Evolutionary conservation across 2,329 filamentous ascomycete species (phyloP), one percentile per base, ranked within the genome.

Genomic region (Colletotrichum sp.): DNA sequence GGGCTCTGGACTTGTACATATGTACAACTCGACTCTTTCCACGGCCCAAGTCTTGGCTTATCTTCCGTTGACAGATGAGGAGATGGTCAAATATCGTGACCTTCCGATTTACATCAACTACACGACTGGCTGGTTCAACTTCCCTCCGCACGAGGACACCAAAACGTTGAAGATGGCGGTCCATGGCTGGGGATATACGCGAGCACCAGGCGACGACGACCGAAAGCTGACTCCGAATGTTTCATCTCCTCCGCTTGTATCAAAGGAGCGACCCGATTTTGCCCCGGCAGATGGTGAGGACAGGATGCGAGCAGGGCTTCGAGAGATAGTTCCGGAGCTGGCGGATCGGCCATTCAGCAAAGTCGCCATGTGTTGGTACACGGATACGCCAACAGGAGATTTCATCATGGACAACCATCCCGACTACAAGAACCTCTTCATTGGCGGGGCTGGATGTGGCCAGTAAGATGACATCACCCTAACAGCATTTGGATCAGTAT

Each of bases 1-100:
- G 93, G 92, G 92, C 12, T 83, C 81, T 16, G 57, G 78, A 13
- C 68, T 84, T 1, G 34, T 95, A 59, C 91, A 93, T 79, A 85
- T 95, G 2, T 87, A 90, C 34, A 92, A 93, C 60, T 88, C 92
- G n/a, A 90, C 89, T 30, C 88, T 90, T 71, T 90, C 92, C 1
- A 93, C 92, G 0, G 93, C 92, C 1, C 93, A 95, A 78, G 88
- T 90, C 1, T 83, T 95, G 21, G 91, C 90, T 0, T 95, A 94
- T 83, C 87, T 94, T 76, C 86, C 88, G 66, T 87, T 95, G 66
- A 90, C 90, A 0, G 81, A 87, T 7, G 86, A 88, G 4, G 93
- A 95, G 82, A 88, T 92, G 81, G 81, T 82, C 2, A 82, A 81
- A 3, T 84, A 94, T 10, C 85, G 84, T 59, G 81, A 87, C 18